Percentiles rank a stretch among this genome's conserved stretches.
phyloP scores from a whole-genome alignment of 768 basidiomycete genomes.

The Termitomyces sp. region DNA sequence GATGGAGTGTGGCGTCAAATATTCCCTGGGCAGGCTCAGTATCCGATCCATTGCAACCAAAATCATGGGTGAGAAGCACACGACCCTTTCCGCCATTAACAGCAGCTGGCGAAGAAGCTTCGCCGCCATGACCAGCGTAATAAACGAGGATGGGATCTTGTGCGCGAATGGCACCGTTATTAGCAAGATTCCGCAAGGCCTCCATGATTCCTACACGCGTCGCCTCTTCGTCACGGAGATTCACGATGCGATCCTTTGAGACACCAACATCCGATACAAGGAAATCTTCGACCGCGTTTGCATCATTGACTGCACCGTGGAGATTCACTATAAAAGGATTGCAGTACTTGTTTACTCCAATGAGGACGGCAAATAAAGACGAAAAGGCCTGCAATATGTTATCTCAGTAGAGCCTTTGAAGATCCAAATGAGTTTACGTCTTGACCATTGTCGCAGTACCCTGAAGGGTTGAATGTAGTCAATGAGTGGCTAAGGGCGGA shows the following conservation, averaged over 20 bases:
- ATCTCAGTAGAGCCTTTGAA: neutral
- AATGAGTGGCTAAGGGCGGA: neutral
- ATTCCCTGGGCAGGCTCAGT: neutral
- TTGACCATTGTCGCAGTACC: neutral
- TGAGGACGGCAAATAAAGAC: conserved; percentile 2
- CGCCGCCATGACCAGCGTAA: conserved; percentile 8
- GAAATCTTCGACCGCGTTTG: conserved; percentile 1
- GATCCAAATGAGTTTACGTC: neutral
- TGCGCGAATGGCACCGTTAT: neutral
- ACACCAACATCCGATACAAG: neutral
- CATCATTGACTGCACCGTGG: conserved; percentile 3
- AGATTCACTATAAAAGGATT: neutral
- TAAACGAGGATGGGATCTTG: conserved; percentile 8
- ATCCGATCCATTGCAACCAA: neutral
- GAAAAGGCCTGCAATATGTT: neutral
- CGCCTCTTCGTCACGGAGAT: conserved; percentile 1
- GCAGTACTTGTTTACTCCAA: conserved; percentile 10
- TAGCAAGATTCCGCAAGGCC: neutral
- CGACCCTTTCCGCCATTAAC: neutral
- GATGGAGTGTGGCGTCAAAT: neutral
- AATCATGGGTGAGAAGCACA: neutral
- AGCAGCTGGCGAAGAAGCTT: neutral
- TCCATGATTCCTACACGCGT: neutral
- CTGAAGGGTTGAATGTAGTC: neutral
- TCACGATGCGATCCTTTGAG: neutral